These are phyloP conservation scores for Xylariales sp. DNA, from an alignment of 2,329 filamentous ascomycete genomes.

Conservation along the genomic window DNA sequence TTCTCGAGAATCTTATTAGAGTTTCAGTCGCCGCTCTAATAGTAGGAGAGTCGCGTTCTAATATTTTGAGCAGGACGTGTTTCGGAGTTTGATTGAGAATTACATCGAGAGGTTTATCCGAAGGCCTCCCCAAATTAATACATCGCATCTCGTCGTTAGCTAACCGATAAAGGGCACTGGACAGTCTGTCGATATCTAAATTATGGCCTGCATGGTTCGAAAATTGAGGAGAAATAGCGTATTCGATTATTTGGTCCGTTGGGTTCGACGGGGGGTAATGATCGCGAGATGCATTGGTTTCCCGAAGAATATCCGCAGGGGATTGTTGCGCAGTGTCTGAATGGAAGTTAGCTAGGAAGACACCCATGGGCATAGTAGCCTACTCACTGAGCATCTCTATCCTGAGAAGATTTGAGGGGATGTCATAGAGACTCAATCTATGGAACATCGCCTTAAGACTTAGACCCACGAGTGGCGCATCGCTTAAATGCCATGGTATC, in stretches of 20 bases:
- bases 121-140: too few species aligned
- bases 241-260: neutral
- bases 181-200: neutral
- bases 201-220: neutral
- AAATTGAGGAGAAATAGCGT: neutral
- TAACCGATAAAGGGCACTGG: constrained; percentile 1
- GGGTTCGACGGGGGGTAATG: too few species aligned
- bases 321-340: neutral
- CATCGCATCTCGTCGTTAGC: too few species aligned
- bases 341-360: neutral
- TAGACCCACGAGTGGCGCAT: constrained; percentile 1
- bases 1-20: too few species aligned
- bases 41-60: constrained; percentile 10
- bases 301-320: too few species aligned
- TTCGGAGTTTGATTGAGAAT: constrained; percentile 10
- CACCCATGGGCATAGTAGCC: too few species aligned
- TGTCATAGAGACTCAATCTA: constrained; percentile 16
- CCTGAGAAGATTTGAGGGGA: constrained; percentile 20
- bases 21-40: neutral
- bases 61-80: constrained; percentile 6
- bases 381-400: constrained; percentile 13
- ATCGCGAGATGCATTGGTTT: neutral
- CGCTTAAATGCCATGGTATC: constrained; percentile 17
- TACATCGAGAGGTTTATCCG: neutral
- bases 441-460: neutral